Evolutionary conservation across 768 basidiomycete species (phyloP), one percentile per base, ranked within the genome.

Genomic region (Phylloporus arenicola): DNA sequence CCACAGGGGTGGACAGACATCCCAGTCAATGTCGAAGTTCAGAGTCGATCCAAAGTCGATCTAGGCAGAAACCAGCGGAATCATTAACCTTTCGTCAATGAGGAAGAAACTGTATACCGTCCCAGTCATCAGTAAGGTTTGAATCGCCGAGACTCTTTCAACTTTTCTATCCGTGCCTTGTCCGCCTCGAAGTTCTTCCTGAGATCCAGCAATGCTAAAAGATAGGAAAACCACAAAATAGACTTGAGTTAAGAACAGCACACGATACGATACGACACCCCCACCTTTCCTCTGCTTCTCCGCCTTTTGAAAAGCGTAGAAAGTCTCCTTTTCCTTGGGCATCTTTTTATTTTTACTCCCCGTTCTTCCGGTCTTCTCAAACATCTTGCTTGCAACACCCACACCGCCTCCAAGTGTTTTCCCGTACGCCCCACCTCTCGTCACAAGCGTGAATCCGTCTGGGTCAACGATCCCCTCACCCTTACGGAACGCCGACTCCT

Each of bases 371-470:
- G 63, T 65, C 14, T 55, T 64, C 59, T 75, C 69, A 57, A 73
- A 84, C 60, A 71, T 70, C 65, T 87, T 88, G 64, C 72, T 78
- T 10, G 81, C 82, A 8, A 85, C 78, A 2, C 73, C 76, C 31
- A 80, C 75, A 1, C 90, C 92, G 13, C 92, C 91, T 25, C 92
- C 92, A 5, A 92, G 72, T 1, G 89, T 89, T 62, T 90, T 76
- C 5, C 93, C 92, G 59, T 93, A 93, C 19, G 86, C 85, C 12
- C 93, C 93, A 5, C 92, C 90, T 33, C 93, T 78, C n/a, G 86
- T 88, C 31, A 97, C 93, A 12, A 97, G 79, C 11, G 92, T 95
- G 66, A 95, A 97, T 3, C 93, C 93, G 54, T 97, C 93, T 52
- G 88, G 92, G 64, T 97, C 93, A 38, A 95, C 88, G 49, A 95